Evolutionary conservation across 768 basidiomycete genomes (phyloP).

Genomic region (Lactarius tabidus): DNA sequence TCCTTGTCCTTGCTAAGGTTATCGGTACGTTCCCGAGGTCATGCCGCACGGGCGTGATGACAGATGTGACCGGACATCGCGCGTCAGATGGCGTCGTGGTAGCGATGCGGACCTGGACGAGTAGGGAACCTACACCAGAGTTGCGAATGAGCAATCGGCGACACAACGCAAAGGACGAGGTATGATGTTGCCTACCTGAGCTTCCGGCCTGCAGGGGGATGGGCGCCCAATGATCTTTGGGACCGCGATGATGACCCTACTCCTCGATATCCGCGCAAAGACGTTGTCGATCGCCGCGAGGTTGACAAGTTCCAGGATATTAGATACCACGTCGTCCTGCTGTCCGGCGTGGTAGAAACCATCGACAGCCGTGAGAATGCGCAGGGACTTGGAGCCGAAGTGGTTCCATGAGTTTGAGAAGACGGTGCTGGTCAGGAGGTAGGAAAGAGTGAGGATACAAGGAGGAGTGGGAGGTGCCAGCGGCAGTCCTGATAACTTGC

Average conservation of each 20-base stretch:
- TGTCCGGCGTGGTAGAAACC: conserved; percentile 4
- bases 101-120: conserved; percentile 18
- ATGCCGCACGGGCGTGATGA: conserved; percentile 10
- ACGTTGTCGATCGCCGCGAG: background rate
- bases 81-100: conserved; percentile 5
- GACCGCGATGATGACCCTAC: background rate
- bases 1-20: too few relatives aligned
- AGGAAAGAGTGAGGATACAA: conserved; percentile 19
- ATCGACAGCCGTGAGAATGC: background rate
- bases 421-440: conserved; percentile 14
- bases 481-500: too few relatives aligned
- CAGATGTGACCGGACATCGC: conserved; percentile 11
- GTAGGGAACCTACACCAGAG: conserved; percentile 1
- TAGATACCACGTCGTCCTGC: background rate
- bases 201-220: conserved; percentile 11
- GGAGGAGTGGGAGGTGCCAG: conserved; percentile 17
- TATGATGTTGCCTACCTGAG: conserved; percentile 12
- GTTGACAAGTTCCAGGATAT: background rate
- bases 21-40: too few relatives aligned
- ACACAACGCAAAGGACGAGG: background rate
- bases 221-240: conserved; percentile 1
- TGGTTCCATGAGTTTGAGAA: conserved; percentile 12
- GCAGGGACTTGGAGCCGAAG: conserved; percentile 5
- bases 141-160: too few relatives aligned
- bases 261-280: conserved; percentile 1